Evolutionary conservation across 208 protist species (phyloP), one percentile per base, ranked within the genome.

Genomic region (Tritrichomonas musculus): DNA sequence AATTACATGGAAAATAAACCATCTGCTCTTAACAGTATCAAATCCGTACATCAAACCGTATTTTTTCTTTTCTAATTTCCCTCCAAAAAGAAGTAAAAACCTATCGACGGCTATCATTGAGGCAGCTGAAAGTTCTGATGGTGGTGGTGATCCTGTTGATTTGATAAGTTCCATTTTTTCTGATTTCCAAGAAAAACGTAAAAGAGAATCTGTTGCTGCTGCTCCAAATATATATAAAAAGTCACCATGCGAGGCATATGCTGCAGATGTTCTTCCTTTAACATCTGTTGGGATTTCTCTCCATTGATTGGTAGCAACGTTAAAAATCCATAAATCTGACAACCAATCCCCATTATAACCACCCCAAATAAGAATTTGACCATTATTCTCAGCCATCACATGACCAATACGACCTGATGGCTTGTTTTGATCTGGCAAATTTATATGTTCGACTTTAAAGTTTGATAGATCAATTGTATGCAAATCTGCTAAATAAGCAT

Each of bases 1-100:
- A 20, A 57, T 53, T 0, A 88, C 77, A 50, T 88, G 77, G n/a
- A 88, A 88, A 27, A 88, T 33, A 17, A 88, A 88, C 77, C 77
- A 88, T 47, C 77, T 57, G 27, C 39, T n/a, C 9, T 39, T 53
- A 0, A 27, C 27, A 4, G 44, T 47, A 57, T 88, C 77, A 30
- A 53, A 88, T 27, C n/a, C 77, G 47, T 88, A 88, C 17, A 88
- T 47, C 9, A 88, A 47, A 44, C n/a, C 39, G n/a, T 22, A 88
- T 22, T 53, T 60, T 33, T 13, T 53, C 0, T 88, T 20, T 13
- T 44, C 25, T n/a, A 22, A 53, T 88, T 88, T 88, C 33, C 77
- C 77, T 14, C 77, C 77, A 47, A 88, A 88, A 49, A 57, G 44
- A 8, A 88, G 57, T 5, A 88, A 27, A 57, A 39, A 49, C 11